Percentiles rank a stretch among this genome's conserved stretches.
Conservation (phyloP, 148 eudicot species). For the Arctostaphylos glauca region DNA sequence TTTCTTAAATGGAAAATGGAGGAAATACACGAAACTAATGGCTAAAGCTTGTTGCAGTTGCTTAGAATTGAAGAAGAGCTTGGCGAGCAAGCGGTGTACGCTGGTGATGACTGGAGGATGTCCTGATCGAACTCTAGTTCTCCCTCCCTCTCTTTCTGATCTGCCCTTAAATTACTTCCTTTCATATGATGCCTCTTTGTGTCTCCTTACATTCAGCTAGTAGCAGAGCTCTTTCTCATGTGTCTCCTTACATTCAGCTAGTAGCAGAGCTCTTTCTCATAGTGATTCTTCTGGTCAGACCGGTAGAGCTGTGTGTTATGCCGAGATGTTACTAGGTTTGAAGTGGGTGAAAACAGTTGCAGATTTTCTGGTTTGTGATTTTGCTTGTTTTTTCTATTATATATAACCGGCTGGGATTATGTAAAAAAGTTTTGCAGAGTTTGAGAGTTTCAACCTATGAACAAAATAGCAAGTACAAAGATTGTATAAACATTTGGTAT, state of each 20-base stretch:
- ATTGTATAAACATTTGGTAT: background rate
- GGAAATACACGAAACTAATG: constrained; percentile 10
- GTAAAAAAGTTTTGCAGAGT: background rate
- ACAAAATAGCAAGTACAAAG: background rate
- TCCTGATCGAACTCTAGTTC: constrained; percentile 30
- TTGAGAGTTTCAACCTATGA: background rate
- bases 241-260: background rate
- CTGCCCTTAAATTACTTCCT: background rate
- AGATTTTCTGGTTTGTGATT: background rate
- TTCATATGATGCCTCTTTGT: background rate
- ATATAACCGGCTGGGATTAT: background rate
- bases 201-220: background rate
- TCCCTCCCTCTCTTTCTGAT: background rate
- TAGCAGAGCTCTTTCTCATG: background rate
- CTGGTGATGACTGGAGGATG: constrained; percentile 82
- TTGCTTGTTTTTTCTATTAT: background rate
- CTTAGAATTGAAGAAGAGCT: constrained; percentile 94
- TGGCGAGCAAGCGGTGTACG: constrained; percentile 79
- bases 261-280: background rate
- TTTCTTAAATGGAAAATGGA: background rate
- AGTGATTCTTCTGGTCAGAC: background rate
- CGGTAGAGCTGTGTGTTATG: background rate
- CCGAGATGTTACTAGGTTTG: background rate
- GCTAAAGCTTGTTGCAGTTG: constrained; percentile 49
- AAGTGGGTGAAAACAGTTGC: constrained; percentile 3